Evolutionary conservation across 2,329 filamentous ascomycete genomes (phyloP), one percentile per base, ranked within the genome.

Genomic region (Sporothrix protearum): DNA sequence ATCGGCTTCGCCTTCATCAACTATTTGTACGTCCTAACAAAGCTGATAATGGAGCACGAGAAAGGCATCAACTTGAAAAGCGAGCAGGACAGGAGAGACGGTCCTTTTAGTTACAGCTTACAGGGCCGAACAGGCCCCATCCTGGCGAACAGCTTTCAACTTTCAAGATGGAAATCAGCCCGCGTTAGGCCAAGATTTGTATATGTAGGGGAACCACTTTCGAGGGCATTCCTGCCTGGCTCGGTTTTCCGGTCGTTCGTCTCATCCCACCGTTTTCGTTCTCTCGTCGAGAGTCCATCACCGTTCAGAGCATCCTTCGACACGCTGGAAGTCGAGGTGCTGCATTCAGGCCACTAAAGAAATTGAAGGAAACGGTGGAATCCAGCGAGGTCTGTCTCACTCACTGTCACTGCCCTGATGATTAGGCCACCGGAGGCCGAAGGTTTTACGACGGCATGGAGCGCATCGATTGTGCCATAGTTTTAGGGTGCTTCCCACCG

Each of bases 151-250:
- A 64, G 39, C 64, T 51, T 25, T 66, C 61, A 25, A 33, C 16
- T 49, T 67, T 47, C 42, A 14, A 16, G 42, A 47, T 47, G 42
- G 64, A 12, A 51, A 33, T 36, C 51, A 67, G 42, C 28, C 51
- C 28, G 42, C 25, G 4, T 30, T 51, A 25, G n/a, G n/a, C n/a
- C n/a, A n/a, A n/a, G n/a, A n/a, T n/a, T n/a, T n/a, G n/a, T n/a
- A n/a, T n/a, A n/a, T n/a, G n/a, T n/a, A n/a, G 19, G 45, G 63
- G 64, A 33, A 28, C 57, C 64, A 51, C 64, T 68, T 55, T 68
- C 19, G n/a, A 68, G 30, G 45, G 19, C 45, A 67, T 67, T 51
- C 45, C 64, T 68, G 19, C 64, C 30, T 68, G 45, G 47, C 14
- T 42, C 55, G 30, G 16, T 33, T 10, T 36, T 16, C 25, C 16